Base-by-base conservation (phyloP, 139 green algal species). In the Haematococcus sp. region DNA sequence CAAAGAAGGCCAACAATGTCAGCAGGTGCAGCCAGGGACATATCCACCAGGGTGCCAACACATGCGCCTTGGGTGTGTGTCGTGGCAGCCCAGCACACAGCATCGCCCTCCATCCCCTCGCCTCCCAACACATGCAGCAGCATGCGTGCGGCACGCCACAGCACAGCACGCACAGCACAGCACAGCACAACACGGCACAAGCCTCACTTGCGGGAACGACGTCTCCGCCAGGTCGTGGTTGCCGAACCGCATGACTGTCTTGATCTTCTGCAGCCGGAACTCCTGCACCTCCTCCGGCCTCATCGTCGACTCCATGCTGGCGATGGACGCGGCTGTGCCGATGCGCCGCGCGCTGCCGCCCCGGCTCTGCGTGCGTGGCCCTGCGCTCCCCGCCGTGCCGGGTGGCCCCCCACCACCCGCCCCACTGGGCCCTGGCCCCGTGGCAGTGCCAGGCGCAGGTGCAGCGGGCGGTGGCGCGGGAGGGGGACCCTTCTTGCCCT, bases 211-310 rank as follows among this genome's bases (percentile, higher is more conserved):
- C 4, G 74, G 74, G 65, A 80, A 80, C 35, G 56, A 35, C 25
- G 23, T 27, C n/a, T 80, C 74, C 17, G 64, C 44, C 2, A 46
- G 17, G 23, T 80, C 74, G 44, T 63, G 51, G n/a, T 54, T 31
- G 2, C 23, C 33, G 25, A 80, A 80, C 23, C 66, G 56, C 70
- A 76, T 74, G 1, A 67, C 34, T 3, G 61, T 73, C 63, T 78
- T 78, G 51, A 66, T 78, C 51, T 68, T 67, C 20, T 35, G 34
- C 23, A 78, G 63, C 63, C 40, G 31, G 7, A 67, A 25, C 63
- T 73, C 51, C 27, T 63, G 35, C 27, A 68, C 22, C 49, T 78
- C 63, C 16, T 46, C 34, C 3, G 70, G 56, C 20, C 2, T 34
- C 70, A 76, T 55, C 3, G 30, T 55, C 3, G n/a, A 9, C 22